Base-by-base conservation (phyloP, 2,329 filamentous ascomycete genomes). In the Pseudocercospora crystallina region DNA sequence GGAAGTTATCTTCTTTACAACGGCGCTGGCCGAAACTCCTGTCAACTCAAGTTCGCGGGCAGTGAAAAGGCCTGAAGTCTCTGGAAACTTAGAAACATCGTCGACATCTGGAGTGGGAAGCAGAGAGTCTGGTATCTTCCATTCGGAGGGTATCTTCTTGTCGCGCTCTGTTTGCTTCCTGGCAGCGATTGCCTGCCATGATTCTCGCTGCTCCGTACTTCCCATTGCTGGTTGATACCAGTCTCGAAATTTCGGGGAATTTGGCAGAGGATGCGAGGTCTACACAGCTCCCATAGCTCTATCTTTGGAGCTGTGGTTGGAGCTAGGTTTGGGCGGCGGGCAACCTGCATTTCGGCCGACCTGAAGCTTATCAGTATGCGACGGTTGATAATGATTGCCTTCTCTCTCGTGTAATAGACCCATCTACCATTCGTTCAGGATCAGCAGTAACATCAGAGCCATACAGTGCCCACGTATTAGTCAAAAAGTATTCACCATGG, bases 31-130 rank as follows among this genome's bases (percentile, higher is more conserved):
- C 5, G 69, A 70, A 5, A 73, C 73, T 61, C 80, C 75, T 0
- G 81, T 84, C 38, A 84, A 80, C 0, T 69, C 64, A 13, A 83
- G 61, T 53, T 84, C 80, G n/a, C 47, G 39, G 5, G 35, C 10
- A 9, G 50, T 50, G n/a, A 56, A 46, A n/a, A 56, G 35, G 5
- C 45, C 50, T 7, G 47, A 53, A 11, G 34, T 39, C 5, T 40
- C n/a, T 2, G 51, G 43, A 40, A 57, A 55, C 2, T 40, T 36
- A 8, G 43, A 51, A 4, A 72, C 63, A 0, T 65, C 13, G 0
- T 64, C 75, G 14, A 84, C 66, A 4, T 83, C 62, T 40, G 70
- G 69, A 12, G 72, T 69, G 1, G 80, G 80, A 40, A 79, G 69
- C n/a, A 80, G 70, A 8, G 45, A 67, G 29, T 52, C 52, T 13